Conservation (phyloP, 352 stramenopile species). For the Phytopythium oedochilum region DNA sequence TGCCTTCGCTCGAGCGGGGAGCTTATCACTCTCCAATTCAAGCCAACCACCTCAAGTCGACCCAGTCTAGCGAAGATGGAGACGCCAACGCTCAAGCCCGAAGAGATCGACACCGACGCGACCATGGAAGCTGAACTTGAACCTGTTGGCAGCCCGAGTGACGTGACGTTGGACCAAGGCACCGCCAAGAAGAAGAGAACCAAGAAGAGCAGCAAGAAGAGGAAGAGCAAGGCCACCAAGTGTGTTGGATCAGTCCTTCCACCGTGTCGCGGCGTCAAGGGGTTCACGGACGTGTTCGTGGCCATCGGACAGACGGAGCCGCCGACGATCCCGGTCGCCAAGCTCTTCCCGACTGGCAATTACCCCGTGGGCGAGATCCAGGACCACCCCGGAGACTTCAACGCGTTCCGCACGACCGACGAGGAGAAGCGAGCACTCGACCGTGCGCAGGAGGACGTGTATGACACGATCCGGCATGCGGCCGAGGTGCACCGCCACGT, state of each 20-base stretch:
- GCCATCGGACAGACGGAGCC: constrained; percentile 94
- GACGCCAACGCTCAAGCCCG: constrained; percentile 3
- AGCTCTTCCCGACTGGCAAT: constrained; percentile 53
- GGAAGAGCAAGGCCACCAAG: constrained; percentile 33
- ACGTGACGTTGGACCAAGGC: constrained; percentile 3
- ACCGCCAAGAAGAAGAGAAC: constrained; percentile 50
- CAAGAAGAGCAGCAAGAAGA: constrained; percentile 66
- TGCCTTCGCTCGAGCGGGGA: no score
- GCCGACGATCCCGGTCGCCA: constrained; percentile 89
- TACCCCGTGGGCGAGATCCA: constrained; percentile 94
- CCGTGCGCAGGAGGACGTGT: constrained; percentile 52
- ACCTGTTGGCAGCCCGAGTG: not conserved
- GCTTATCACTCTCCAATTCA: not conserved
- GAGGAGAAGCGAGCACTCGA: constrained; percentile 87
- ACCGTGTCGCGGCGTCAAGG: constrained; percentile 69
- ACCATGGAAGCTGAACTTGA: not conserved
- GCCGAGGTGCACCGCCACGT: constrained; percentile 94
- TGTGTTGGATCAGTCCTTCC: constrained; percentile 27
- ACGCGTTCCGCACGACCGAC: constrained; percentile 86
- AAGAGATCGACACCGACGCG: not conserved
- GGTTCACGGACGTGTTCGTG: constrained; percentile 94
- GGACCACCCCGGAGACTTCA: constrained; percentile 89
- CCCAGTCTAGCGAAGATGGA: not conserved
- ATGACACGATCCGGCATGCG: constrained; percentile 84
- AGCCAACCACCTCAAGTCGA: not conserved